Evolutionary conservation across 768 basidiomycete genomes (phyloP).

Genomic region (Cantharellus cinnabarinus): DNA sequence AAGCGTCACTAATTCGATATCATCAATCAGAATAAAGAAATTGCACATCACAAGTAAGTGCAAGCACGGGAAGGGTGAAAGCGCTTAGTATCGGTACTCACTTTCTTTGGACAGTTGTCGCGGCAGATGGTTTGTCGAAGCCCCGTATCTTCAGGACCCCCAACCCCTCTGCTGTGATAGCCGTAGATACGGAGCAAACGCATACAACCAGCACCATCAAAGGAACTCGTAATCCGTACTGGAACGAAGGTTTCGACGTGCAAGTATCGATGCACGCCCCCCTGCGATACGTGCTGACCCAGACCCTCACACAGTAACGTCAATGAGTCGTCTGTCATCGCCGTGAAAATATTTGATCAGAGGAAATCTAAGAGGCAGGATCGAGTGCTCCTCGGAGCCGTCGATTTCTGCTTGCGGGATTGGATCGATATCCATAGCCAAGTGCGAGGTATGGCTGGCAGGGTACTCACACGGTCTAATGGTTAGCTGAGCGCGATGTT

Average conservation of each 20-base stretch:
- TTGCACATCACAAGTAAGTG: constrained; percentile 9
- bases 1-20: neutral
- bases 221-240: constrained; percentile 86
- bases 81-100: neutral
- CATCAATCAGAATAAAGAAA: constrained; percentile 5
- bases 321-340: constrained; percentile 93
- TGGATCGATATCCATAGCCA: constrained; percentile 81
- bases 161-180: constrained; percentile 95
- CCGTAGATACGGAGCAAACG: constrained; percentile 94
- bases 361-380: constrained; percentile 97
- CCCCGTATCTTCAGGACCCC: constrained; percentile 92
- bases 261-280: constrained; percentile 19
- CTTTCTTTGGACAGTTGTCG: constrained; percentile 46
- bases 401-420: constrained; percentile 82
- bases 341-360: constrained; percentile 98
- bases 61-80: too few relatives aligned
- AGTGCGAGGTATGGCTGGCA: constrained; percentile 55
- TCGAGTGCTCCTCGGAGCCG: constrained; percentile 94
- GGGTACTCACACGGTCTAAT: neutral
- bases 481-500: neutral
- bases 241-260: constrained; percentile 99
- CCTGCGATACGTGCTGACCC: neutral
- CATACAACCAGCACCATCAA: constrained; percentile 94
- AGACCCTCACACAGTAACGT: constrained; percentile 39
- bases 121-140: constrained; percentile 83